A percentile compares a stretch with the other conserved stretches of the same genome.
These are phyloP conservation scores for Termitomyces sp. DNA, from an alignment of 768 basidiomycete species.

Conservation along the genomic window DNA sequence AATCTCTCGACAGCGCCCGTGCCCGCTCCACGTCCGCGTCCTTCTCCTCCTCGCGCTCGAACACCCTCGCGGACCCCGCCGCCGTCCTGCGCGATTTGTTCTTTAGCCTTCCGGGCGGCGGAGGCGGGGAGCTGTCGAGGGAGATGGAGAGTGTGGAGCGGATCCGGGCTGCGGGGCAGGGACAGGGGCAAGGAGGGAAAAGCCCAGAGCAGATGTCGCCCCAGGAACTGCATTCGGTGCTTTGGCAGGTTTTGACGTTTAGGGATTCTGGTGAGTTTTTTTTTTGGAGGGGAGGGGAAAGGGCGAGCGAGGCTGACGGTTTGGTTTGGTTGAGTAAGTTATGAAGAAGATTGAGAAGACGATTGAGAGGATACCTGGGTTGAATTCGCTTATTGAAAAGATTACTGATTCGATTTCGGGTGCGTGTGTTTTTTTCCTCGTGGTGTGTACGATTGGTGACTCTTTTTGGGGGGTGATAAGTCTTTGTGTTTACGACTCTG, in stretches of 20 bases:
- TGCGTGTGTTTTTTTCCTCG: conserved; percentile 28
- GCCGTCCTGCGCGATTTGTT: conserved; percentile 58
- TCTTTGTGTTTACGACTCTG: conserved; percentile 80
- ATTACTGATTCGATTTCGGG: conserved; percentile 67
- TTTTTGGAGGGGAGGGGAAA: background rate
- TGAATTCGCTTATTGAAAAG: conserved; percentile 71
- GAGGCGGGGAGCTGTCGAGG: conserved; percentile 57
- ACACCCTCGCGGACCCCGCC: conserved; percentile 20
- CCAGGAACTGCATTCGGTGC: conserved; percentile 75
- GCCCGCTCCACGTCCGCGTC: conserved; percentile 55
- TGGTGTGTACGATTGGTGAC: background rate
- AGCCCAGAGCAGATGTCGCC: conserved; percentile 80
- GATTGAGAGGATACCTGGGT: conserved; percentile 79
- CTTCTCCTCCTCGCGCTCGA: conserved; percentile 24
- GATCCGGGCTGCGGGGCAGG: conserved; percentile 53
- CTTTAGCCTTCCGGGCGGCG: conserved; percentile 56
- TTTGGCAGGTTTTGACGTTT: conserved; percentile 86
- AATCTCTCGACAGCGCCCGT: conserved; percentile 66
- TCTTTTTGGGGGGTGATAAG: conserved; percentile 28
- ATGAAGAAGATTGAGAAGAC: conserved; percentile 76
- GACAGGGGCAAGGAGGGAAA: conserved; percentile 36
- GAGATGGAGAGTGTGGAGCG: conserved; percentile 73
- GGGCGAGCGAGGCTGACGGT: background rate
- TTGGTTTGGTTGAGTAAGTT: conserved; percentile 34
- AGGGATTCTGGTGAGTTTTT: conserved; percentile 60